Percentiles rank a stretch among this genome's conserved stretches.
These are phyloP conservation scores for Bocquillonia castaneifolia DNA, from an alignment of 441 rosid species.

Conservation along the genomic window DNA sequence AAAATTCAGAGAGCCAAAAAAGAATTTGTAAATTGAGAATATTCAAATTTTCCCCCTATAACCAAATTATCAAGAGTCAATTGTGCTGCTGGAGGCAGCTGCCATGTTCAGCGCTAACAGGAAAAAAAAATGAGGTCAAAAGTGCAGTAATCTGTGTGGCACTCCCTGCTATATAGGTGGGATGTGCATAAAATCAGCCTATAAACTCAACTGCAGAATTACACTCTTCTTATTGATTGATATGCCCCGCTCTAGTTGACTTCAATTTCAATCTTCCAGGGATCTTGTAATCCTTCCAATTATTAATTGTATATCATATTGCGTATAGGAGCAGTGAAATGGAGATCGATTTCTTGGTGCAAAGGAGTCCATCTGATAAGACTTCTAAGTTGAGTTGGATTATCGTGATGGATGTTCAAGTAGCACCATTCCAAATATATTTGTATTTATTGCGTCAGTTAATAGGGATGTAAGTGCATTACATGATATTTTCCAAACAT, in stretches of 20 bases:
- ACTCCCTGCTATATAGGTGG: neutral
- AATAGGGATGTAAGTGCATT: too few relatives aligned
- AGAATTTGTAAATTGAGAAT: conserved; percentile 49
- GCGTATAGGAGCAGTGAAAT: neutral
- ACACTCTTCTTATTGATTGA: neutral
- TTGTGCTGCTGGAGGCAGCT: conserved; percentile 24
- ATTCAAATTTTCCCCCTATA: conserved; percentile 24
- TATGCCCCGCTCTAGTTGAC: too few relatives aligned
- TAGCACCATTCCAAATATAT: neutral
- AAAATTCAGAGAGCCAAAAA: conserved; percentile 34
- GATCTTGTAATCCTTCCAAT: neutral
- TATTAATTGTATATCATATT: conserved; percentile 1
- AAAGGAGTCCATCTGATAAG: neutral
- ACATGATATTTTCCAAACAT: too few relatives aligned
- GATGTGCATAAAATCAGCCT: conserved; percentile 12
- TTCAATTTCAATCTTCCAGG: neutral
- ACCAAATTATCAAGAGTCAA: conserved; percentile 24
- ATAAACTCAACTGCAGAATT: neutral
- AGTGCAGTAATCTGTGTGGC: conserved; percentile 13
- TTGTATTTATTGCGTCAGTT: too few relatives aligned
- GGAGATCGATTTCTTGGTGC: neutral
- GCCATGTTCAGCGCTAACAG: conserved; percentile 19
- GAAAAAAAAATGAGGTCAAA: conserved; percentile 25
- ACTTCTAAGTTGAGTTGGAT: neutral
- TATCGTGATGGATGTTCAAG: neutral